Base-by-base conservation (phyloP, 148 eudicot genomes). In the Spergularia bocconei region DNA sequence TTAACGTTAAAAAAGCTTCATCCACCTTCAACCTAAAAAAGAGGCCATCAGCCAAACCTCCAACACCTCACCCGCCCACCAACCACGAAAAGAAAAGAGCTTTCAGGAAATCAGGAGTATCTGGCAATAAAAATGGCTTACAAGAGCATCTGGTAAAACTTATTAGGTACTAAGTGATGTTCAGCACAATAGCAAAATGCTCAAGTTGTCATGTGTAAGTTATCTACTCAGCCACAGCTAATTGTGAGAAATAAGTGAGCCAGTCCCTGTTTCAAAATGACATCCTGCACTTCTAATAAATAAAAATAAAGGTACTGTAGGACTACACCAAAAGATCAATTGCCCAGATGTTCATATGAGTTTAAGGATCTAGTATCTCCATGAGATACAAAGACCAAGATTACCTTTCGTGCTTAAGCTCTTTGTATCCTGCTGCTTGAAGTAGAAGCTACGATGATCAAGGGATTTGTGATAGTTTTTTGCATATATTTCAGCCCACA, bases 401-500 rank as follows among this genome's bases (percentile, higher is more conserved):
- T 60, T 88, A 93, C 98, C 98, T 93, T 91, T 93, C 48, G 93
- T 78, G 80, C 93, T 91, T 89, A 91, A 87, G 91, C 83, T 90
- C 83, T 90, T 94, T 13, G 89, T 77, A 74, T 94, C 98, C 75
- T 94, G 95, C 86, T 91, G 98, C 84, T 94, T 94, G 79, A 94
- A 94, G 81, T 94, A 94, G 78, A 94, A 91, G 87, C 97, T 91
- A 33, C 96, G 88, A 66, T 94, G 97, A 82, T 94, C 97, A 77
- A 94, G 93, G 70, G 98, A 94, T 75, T 91, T 91, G 65, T 91
- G 93, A 83, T 94, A 89, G 80, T 91, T 91, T 84, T 91, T 90
- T 21, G 96, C 84, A 85, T 91, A 91, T 63, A 90, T 89, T 53
- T 86, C 96, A 72, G 87, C 91, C 98, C 98, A 94, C 55, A 90